A percentile compares a stretch with the other conserved stretches of the same genome.
phyloP scores from a whole-genome alignment of 129 eudicot genomes.

The Mikania micrantha region DNA sequence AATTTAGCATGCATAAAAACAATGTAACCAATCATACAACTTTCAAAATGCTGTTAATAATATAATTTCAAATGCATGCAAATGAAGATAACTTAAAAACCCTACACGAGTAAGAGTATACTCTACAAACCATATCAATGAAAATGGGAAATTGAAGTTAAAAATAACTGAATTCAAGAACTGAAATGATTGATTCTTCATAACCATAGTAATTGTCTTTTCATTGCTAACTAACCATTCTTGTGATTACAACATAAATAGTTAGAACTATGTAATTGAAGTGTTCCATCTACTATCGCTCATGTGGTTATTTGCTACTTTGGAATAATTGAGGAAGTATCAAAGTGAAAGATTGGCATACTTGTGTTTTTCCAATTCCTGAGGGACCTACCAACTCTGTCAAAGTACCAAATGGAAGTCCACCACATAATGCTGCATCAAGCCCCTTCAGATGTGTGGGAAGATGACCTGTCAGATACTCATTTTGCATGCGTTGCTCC shows the following conservation, averaged over 20 bases:
- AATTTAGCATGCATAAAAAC: constrained; percentile 3
- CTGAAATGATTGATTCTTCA: neutral
- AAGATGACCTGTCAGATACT: constrained; percentile 57
- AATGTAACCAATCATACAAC: neutral
- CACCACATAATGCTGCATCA: constrained; percentile 73
- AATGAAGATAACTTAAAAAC: neutral
- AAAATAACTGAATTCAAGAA: neutral
- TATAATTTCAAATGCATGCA: neutral
- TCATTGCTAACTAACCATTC: neutral
- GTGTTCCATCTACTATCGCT: neutral
- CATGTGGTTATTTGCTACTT: neutral
- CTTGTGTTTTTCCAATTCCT: constrained; percentile 93
- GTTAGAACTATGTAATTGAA: neutral
- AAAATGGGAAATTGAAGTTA: neutral
- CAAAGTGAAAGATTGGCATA: constrained; percentile 19
- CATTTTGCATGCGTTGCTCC: constrained; percentile 48
- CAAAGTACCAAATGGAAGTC: constrained; percentile 77
- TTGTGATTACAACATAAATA: neutral
- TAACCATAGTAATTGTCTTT: neutral
- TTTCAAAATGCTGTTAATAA: neutral
- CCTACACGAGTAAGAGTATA: neutral
- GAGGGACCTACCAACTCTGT: constrained; percentile 95
- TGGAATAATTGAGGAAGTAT: neutral
- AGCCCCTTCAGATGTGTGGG: constrained; percentile 74
- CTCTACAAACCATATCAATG: neutral